Evolutionary conservation across 192 early-diverging fungal species (phyloP), one percentile per base, ranked within the genome.

Genomic region (Coemansia furcata): DNA sequence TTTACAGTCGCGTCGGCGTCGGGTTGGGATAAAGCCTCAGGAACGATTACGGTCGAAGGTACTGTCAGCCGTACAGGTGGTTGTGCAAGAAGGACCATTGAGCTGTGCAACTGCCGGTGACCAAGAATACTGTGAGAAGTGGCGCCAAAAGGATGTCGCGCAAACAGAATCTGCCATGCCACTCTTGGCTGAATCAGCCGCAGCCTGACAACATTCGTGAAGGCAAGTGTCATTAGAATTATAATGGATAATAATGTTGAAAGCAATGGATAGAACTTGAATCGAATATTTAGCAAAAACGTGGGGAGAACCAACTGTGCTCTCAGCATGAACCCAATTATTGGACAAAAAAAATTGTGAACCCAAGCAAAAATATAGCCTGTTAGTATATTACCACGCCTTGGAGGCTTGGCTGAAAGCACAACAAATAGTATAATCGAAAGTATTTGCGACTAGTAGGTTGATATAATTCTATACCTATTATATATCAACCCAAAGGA

Each of bases 1-100:
- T 73, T 81, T 7, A 66, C 59, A 4, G 57, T 32, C 6, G n/a
- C 69, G 30, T 49, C 19, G 0, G 47, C 23, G 33, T 67, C 44
- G 23, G 69, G 69, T 47, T 39, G 58, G 12, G 42, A 17, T 37
- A 39, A 2, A 6, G 66, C 55, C 33, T 65, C 54, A 6, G 17
- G 36, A 17, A 33, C 9, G 15, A 26, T 50, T 58, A 15, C 26
- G 15, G 32, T 14, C 57, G 32, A 40, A 32, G 58, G 37, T 14
- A 11, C 0, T 10, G 58, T 19, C 6, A 19, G 58, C 10, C 12
- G 21, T 38, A 3, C 12, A 2, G 36, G 58, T 26, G 21, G 33
- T 39, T 23, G 3, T 21, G 36, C 36, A 8, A 60, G 54, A 7
- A 30, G 6, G 15, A 32, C 6, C 30, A 32, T 32, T 17, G 54